Conservation (phyloP, 75 land plant species). For the Sequoia sempervirens region DNA sequence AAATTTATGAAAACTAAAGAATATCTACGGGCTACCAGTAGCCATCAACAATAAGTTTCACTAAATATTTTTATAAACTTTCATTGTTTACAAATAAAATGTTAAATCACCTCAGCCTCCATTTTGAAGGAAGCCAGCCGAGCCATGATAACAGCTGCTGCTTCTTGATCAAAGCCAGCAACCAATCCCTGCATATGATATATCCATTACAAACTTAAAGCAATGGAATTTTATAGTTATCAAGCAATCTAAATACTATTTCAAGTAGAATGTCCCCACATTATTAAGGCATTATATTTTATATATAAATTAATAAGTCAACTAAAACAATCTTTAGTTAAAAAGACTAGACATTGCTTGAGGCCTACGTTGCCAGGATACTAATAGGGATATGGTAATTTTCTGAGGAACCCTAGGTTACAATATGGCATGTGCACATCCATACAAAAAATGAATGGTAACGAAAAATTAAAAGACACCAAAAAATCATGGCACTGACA, state of each 20-base stretch:
- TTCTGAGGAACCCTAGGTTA: neutral
- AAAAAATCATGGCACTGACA: neutral
- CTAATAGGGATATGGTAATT: neutral
- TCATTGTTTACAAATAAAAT: neutral
- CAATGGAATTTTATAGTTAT: neutral
- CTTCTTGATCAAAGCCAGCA: slow-evolving; percentile 97
- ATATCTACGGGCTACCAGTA: neutral
- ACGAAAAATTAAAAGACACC: no score
- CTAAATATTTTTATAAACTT: neutral
- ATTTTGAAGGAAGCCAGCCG: slow-evolving; percentile 83
- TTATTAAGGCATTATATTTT: neutral
- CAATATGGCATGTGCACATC: neutral
- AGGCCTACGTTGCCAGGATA: neutral
- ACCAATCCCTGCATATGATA: slow-evolving; percentile 51
- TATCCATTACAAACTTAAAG: neutral
- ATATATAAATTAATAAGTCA: neutral
- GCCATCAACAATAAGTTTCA: neutral
- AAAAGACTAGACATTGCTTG: neutral
- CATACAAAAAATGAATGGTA: neutral
- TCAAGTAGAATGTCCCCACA: neutral
- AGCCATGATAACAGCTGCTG: slow-evolving; percentile 94
- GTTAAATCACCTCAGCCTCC: slow-evolving; percentile 75
- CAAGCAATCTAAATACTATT: neutral
- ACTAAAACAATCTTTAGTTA: neutral
- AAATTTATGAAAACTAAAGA: neutral